A percentile compares a stretch with the other conserved stretches of the same genome.
phyloP scores from a whole-genome alignment of 2,329 filamentous ascomycete genomes.

The Coleophoma eucalyptorum region DNA sequence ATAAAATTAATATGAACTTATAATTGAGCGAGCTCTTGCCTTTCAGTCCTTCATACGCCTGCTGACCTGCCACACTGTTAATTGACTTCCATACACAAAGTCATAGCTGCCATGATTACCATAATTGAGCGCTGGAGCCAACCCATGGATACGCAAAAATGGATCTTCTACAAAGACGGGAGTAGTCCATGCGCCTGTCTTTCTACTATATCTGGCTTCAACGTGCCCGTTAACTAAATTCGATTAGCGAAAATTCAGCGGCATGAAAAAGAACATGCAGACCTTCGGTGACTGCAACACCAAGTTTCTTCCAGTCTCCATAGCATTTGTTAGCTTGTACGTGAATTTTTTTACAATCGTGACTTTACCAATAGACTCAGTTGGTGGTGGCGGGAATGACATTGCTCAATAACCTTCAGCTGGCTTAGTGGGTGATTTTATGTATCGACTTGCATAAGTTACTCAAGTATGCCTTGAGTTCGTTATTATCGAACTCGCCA shows the following conservation, averaged over 20 bases:
- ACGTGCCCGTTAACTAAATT: constrained; percentile 67
- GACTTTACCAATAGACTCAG: no score
- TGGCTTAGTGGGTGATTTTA: no score
- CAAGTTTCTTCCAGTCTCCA: no score
- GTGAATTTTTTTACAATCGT: no score
- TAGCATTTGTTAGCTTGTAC: no score
- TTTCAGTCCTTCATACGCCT: constrained; percentile 68
- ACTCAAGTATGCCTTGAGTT: no score
- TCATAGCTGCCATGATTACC: constrained; percentile 24
- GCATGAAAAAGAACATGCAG: background rate
- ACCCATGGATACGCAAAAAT: constrained; percentile 58
- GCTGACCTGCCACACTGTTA: constrained; percentile 38
- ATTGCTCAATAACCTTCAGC: no score
- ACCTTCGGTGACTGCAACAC: no score
- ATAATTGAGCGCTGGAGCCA: constrained; percentile 66
- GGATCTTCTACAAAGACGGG: constrained; percentile 57
- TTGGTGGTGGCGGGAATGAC: no score
- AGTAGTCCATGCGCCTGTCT: constrained; percentile 51
- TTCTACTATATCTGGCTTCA: constrained; percentile 53
- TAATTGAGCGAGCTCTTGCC: no score
- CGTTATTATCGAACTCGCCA: no score
- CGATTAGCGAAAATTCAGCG: background rate
- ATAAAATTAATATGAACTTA: constrained; percentile 26
- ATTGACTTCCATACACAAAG: background rate
- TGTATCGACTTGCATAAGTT: no score